These are phyloP conservation scores for Medicago arabica DNA, from an alignment of 306 rosid species.

Conservation along the genomic window DNA sequence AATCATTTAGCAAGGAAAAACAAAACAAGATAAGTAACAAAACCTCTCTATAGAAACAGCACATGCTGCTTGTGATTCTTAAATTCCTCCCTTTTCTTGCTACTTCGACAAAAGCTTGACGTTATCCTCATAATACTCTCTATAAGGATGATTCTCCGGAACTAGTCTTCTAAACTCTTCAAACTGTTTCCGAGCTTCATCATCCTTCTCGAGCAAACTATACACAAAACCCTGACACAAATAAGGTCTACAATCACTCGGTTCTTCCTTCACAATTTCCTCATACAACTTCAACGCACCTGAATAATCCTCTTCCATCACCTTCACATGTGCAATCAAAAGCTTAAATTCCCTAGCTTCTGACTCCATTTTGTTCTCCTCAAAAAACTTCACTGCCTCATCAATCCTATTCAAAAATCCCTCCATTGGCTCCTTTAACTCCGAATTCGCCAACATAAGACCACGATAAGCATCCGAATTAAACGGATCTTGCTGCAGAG, in stretches of 20 bases:
- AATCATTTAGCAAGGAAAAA: neutral
- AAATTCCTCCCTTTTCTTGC: conserved; percentile 52
- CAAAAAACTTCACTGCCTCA: conserved; percentile 56
- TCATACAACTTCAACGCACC: conserved; percentile 79
- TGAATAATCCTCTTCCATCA: conserved; percentile 66
- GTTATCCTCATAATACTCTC: conserved; percentile 73
- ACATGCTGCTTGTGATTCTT: conserved; percentile 37
- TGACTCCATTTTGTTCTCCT: conserved; percentile 50
- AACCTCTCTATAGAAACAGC: conserved; percentile 46
- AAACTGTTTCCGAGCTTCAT: conserved; percentile 84
- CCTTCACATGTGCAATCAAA: conserved; percentile 74
- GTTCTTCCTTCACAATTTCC: conserved; percentile 80
- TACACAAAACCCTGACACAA: conserved; percentile 89
- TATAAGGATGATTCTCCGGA: conserved; percentile 83
- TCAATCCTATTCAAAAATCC: conserved; percentile 57
- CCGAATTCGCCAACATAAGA: conserved; percentile 60
- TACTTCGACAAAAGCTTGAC: conserved; percentile 58
- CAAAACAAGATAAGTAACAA: neutral
- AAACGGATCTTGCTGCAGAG: conserved; percentile 63
- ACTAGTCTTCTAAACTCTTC: conserved; percentile 72
- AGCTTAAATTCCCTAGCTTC: conserved; percentile 91
- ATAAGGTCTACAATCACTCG: conserved; percentile 87
- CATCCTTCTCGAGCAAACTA: conserved; percentile 67
- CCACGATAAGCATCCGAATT: conserved; percentile 79
- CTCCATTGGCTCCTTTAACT: conserved; percentile 45